Evolutionary conservation across 768 basidiomycete genomes (phyloP).

Genomic region (Kwoniella dendrophila): DNA sequence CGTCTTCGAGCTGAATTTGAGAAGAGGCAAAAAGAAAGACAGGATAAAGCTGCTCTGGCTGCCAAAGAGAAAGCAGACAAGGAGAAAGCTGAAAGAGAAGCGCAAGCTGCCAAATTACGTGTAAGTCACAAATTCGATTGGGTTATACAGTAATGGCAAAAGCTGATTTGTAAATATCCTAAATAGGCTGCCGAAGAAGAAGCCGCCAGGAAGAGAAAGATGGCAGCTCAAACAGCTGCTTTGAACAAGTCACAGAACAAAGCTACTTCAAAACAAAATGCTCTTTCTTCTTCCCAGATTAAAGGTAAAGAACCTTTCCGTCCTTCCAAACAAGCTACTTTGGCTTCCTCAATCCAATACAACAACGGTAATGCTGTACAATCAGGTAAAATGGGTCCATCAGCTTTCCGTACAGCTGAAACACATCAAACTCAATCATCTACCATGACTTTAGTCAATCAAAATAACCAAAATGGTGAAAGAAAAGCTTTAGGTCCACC

Average conservation of each 20-base stretch:
- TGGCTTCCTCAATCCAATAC: conserved; percentile 5
- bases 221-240: conserved; percentile 27
- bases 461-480: conserved; percentile 20
- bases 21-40: conserved; percentile 26
- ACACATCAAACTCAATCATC: conserved; percentile 18
- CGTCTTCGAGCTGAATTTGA: conserved; percentile 24
- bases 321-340: conserved; percentile 27
- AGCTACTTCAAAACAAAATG: neutral
- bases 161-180: conserved; percentile 1
- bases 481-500: conserved; percentile 45
- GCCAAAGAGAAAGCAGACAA: conserved; percentile 41
- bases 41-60: conserved; percentile 25
- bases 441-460: conserved; percentile 39
- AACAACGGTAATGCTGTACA: conserved; percentile 1
- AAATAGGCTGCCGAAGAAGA: conserved; percentile 35
- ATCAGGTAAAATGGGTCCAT: conserved; percentile 48
- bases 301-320: conserved; percentile 40
- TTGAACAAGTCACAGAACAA: conserved; percentile 29
- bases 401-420: conserved; percentile 38
- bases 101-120: conserved; percentile 33
- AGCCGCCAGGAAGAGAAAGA: conserved; percentile 39
- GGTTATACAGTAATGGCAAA: neutral
- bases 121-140: conserved; percentile 19
- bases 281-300: conserved; percentile 1
- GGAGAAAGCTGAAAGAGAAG: conserved; percentile 33